These are phyloP conservation scores for Strigomonas galati DNA, from an alignment of 208 protist genomes.

Conservation along the genomic window DNA sequence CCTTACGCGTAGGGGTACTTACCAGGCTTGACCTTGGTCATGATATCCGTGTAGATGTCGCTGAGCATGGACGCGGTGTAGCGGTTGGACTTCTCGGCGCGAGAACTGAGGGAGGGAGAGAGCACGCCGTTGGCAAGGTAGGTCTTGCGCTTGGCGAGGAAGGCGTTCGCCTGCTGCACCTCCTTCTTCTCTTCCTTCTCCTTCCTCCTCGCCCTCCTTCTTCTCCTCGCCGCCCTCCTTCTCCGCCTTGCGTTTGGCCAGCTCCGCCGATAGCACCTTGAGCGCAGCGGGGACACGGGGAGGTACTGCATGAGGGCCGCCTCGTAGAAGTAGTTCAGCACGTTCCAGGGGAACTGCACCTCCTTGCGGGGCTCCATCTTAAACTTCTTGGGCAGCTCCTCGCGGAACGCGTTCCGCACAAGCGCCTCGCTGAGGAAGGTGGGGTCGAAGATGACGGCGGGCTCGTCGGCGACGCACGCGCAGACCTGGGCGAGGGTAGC, in stretches of 20 bases:
- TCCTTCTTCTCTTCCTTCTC: neutral
- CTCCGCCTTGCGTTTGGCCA: constrained; percentile 9
- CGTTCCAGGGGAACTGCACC: constrained; percentile 20
- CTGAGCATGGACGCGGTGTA: constrained; percentile 41
- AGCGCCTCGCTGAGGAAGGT: constrained; percentile 35
- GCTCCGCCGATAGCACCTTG: constrained; percentile 11
- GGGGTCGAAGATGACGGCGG: constrained; percentile 42
- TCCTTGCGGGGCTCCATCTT: constrained; percentile 23
- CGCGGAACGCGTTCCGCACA: constrained; percentile 26
- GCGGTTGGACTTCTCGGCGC: constrained; percentile 31
- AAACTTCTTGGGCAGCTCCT: constrained; percentile 25
- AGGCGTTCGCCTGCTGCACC: constrained; percentile 16
- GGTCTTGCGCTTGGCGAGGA: constrained; percentile 30
- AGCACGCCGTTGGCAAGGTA: constrained; percentile 27
- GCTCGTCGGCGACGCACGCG: constrained; percentile 25
- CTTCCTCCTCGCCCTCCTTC: constrained; percentile 14
- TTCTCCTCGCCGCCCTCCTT: neutral
- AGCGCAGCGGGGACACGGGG: constrained; percentile 5
- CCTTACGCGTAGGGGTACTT: constrained; percentile 6
- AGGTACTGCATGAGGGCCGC: constrained; percentile 16
- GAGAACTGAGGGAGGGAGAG: constrained; percentile 16
- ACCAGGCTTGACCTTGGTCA: constrained; percentile 17
- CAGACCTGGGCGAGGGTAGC: constrained; percentile 39
- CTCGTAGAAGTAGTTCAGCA: constrained; percentile 31
- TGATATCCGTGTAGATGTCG: constrained; percentile 37